Base-by-base conservation (phyloP, 2,329 filamentous ascomycete species). In the Penicillium polonicum region DNA sequence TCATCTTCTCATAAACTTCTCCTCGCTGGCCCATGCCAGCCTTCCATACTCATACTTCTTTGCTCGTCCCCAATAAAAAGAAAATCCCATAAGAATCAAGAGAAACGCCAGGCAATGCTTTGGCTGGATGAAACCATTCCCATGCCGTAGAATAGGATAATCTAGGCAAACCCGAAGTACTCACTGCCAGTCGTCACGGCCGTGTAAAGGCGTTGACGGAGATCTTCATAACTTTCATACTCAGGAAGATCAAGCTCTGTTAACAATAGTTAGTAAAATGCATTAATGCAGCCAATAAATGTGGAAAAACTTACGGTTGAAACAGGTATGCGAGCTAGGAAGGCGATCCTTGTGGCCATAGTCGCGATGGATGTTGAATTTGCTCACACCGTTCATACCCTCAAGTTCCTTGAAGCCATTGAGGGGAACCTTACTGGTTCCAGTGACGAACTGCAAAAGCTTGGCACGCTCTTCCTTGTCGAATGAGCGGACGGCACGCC, bases 361-460 rank as follows among this genome's bases (percentile, higher is more conserved):
- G 76, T 97, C 94, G 64, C 94, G 91, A 74, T 99, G 94, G 62
- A 99, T 97, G 75, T 97, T 99, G 86, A 99, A 99, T 64, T 91
- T 88, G 76, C 90, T 96, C 74, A 97, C 88, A 39, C 94, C 94
- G 72, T 99, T 97, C 94, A 99, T 99, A 65, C 94, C 95, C 79
- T 99, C 95, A 7, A 99, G 85, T 76, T 99, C 94, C 79, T 96
- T 97, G 83, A 99, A 99, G 13, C 94, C 94, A 68, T 99, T 99
- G 49, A 99, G 86, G 39, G 94, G 94, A 46, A 99, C 95, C 79
- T 99, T 99, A 75, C 90, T 95, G 19, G 95, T 99, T 73, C 94
- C 94, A 1, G 95, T 99, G 65, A 99, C 94, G 74, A 99, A 99
- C 72, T 99, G 94, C 44, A 99, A 83, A 61, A 99, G 81, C 78